phyloP scores from a whole-genome alignment of 2,329 filamentous ascomycete genomes.

The Fusarium begoniae region DNA sequence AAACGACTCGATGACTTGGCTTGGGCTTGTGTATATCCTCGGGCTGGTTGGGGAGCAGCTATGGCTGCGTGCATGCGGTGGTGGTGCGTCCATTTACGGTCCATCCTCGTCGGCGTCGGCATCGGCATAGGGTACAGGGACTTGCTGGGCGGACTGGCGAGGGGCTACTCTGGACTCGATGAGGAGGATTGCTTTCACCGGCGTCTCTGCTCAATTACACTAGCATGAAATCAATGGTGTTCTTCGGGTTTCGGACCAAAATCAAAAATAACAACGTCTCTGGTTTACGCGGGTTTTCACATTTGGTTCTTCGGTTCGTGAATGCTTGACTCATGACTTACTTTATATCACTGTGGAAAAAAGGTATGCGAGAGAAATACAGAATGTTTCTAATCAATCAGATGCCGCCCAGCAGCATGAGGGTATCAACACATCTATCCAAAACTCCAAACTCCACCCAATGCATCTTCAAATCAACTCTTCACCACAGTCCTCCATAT shows the following conservation, averaged over 20 bases:
- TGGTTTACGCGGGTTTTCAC: constrained; percentile 12
- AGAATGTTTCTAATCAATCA: background rate
- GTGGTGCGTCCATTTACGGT: constrained; percentile 39
- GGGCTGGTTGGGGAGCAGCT: constrained; percentile 41
- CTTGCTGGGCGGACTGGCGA: constrained; percentile 38
- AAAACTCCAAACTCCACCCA: constrained; percentile 18
- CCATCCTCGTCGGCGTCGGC: constrained; percentile 38
- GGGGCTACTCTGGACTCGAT: constrained; percentile 43
- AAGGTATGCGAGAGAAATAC: background rate
- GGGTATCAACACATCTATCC: constrained; percentile 32
- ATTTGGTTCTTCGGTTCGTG: background rate
- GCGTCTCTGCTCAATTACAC: constrained; percentile 48
- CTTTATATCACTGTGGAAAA: background rate
- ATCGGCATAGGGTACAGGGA: constrained; percentile 40
- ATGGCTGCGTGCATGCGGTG: constrained; percentile 44
- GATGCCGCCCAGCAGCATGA: constrained; percentile 26
- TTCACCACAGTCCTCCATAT: constrained; percentile 12
- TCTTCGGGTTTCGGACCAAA: constrained; percentile 51
- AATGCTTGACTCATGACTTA: constrained; percentile 18
- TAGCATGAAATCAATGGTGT: constrained; percentile 57
- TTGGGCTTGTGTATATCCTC: constrained; percentile 45
- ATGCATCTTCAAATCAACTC: constrained; percentile 2
- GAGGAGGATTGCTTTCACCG: constrained; percentile 42
- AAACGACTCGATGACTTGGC: constrained; percentile 58
- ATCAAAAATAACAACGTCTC: constrained; percentile 42